Percentiles rank a stretch among this genome's conserved stretches.
These are phyloP conservation scores for Ambrosia artemisiifolia DNA, from an alignment of 129 eudicot species.

Conservation along the genomic window DNA sequence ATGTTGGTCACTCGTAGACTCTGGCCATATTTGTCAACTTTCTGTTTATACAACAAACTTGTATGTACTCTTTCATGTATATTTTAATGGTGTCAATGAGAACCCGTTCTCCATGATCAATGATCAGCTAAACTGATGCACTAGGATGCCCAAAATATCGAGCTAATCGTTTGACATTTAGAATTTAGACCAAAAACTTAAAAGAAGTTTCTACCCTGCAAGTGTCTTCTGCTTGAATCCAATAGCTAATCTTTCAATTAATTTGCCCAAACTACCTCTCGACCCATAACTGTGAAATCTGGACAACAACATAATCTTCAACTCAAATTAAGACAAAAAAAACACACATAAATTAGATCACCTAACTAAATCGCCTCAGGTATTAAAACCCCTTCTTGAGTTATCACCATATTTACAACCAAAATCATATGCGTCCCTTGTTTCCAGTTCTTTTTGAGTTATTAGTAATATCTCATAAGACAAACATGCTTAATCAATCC, in stretches of 20 bases:
- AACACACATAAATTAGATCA: no score
- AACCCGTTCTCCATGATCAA: conserved; percentile 17
- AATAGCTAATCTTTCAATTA: conserved; percentile 55
- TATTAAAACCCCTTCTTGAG: no score
- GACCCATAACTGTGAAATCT: no score
- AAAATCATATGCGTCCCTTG: no score
- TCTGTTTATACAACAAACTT: conserved; percentile 17
- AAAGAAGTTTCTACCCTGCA: conserved; percentile 46
- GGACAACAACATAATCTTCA: no score
- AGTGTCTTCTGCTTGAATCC: conserved; percentile 89
- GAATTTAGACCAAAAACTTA: conserved; percentile 3
- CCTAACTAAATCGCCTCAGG: no score
- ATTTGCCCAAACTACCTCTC: no score
- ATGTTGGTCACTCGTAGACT: not conserved
- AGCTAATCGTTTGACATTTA: conserved; percentile 15
- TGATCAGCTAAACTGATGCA: conserved; percentile 22
- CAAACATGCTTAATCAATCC: no score
- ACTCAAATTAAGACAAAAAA: no score
- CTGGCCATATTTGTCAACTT: conserved; percentile 25
- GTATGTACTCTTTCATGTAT: not conserved
- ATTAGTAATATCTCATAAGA: no score
- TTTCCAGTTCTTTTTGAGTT: no score
- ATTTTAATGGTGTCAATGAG: not conserved
- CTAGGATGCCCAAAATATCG: conserved; percentile 2
- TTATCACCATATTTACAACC: no score